Evolutionary conservation across 140 eudicot genomes (phyloP).

Genomic region (Oenanthe javanica): DNA sequence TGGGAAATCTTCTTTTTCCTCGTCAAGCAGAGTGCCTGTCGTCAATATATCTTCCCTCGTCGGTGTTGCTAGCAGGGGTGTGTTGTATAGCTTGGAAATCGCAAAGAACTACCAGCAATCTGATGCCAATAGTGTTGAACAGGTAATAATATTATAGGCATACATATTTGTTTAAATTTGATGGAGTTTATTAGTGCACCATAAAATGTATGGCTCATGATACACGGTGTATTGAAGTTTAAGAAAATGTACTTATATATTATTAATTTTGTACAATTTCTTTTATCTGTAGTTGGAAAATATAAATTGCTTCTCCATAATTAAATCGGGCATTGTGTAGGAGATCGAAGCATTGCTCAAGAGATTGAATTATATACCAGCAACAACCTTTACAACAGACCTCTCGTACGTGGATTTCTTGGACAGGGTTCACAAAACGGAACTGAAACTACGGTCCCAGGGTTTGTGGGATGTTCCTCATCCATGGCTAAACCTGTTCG

Average conservation of each 20-base stretch:
- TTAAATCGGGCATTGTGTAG: conserved; percentile 25
- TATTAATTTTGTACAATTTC: too few species aligned
- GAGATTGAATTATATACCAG: conserved; percentile 62
- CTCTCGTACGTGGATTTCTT: conserved; percentile 80
- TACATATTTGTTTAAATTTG: not conserved
- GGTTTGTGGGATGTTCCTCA: conserved; percentile 97
- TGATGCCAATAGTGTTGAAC: conserved; percentile 34
- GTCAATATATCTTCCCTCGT: conserved; percentile 64
- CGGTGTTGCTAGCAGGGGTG: conserved; percentile 38
- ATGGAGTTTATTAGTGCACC: not conserved
- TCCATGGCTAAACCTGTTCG: conserved; percentile 92
- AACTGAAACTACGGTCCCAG: conserved; percentile 78
- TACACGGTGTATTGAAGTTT: not conserved
- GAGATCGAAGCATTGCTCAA: conserved; percentile 59
- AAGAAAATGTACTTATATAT: not conserved
- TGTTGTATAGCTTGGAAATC: conserved; percentile 71
- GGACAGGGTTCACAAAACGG: conserved; percentile 99
- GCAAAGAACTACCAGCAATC: conserved; percentile 63
- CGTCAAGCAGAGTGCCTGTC: conserved; percentile 21
- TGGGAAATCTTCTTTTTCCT: conserved; percentile 89
- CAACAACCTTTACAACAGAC: conserved; percentile 60
- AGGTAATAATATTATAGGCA: conserved; percentile 29
- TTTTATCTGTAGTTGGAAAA: not conserved
- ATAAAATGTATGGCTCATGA: not conserved
- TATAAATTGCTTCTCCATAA: not conserved